These are phyloP conservation scores for Diaporthe australafricana DNA, from an alignment of 2,329 filamentous ascomycete genomes.

Conservation along the genomic window DNA sequence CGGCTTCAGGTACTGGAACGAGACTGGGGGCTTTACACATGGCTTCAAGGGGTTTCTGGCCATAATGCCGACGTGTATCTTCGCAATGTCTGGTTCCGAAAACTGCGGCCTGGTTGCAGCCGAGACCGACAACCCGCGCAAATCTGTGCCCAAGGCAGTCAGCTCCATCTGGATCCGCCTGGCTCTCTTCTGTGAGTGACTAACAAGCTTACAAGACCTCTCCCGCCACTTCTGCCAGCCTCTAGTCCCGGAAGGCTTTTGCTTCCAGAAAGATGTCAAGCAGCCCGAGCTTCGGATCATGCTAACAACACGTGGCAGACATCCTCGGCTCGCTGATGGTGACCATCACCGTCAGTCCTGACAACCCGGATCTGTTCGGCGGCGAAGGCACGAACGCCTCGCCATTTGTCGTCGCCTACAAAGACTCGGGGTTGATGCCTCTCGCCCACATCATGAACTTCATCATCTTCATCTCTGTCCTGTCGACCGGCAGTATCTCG, in stretches of 20 bases:
- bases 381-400: conserved; percentile 54
- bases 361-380: conserved; percentile 54
- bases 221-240: background rate
- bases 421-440: conserved; percentile 50
- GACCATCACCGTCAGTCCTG: conserved; percentile 55
- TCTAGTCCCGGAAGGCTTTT: background rate
- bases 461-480: conserved; percentile 58
- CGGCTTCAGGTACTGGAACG: conserved; percentile 59
- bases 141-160: conserved; percentile 56
- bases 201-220: background rate
- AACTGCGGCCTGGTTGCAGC: conserved; percentile 56
- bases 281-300: too few species aligned
- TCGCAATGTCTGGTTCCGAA: conserved; percentile 64
- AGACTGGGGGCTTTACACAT: conserved; percentile 51
- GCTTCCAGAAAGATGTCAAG: background rate
- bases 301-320: conserved; percentile 38
- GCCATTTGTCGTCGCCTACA: conserved; percentile 59
- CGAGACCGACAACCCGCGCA: conserved; percentile 55
- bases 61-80: conserved; percentile 60
- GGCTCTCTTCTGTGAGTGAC: conserved; percentile 51
- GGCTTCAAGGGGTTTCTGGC: conserved; percentile 64
- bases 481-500: conserved; percentile 57
- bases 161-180: conserved; percentile 58
- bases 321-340: conserved; percentile 57
- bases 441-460: conserved; percentile 61